A percentile compares a stretch with the other conserved stretches of the same genome.
Evolutionary conservation across 2,329 filamentous ascomycete species (phyloP).

Genomic region (Sarocladiaceae sp.): DNA sequence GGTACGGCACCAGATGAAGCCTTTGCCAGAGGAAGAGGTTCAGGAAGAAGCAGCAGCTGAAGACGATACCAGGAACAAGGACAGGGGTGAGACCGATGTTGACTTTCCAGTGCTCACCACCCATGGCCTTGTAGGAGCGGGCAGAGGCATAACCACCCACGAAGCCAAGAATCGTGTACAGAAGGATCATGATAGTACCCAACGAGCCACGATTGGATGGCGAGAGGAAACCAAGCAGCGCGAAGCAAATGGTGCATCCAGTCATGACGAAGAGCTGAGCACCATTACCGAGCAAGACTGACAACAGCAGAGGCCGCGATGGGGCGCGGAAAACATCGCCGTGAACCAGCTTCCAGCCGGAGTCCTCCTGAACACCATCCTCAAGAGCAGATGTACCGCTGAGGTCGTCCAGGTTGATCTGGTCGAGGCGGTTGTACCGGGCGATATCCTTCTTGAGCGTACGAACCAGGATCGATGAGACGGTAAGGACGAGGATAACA

Average conservation of each 20-base stretch:
- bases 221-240: conserved; percentile 88
- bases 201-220: conserved; percentile 93
- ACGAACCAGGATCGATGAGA: conserved; percentile 85
- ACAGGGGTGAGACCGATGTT: conserved; percentile 87
- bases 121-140: conserved; percentile 90
- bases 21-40: conserved; percentile 95
- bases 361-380: conserved; percentile 94
- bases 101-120: conserved; percentile 89
- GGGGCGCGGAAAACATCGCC: conserved; percentile 95
- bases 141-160: conserved; percentile 88
- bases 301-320: conserved; percentile 75
- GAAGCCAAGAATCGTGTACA: conserved; percentile 90
- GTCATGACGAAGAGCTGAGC: conserved; percentile 98
- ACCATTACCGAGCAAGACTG: conserved; percentile 86
- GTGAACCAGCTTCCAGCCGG: conserved; percentile 97
- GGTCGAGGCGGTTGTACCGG: conserved; percentile 90
- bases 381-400: conserved; percentile 75
- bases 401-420: conserved; percentile 85
- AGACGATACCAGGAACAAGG: conserved; percentile 82
- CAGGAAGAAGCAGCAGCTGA: conserved; percentile 83
- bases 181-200: conserved; percentile 85
- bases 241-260: conserved; percentile 88
- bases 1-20: conserved; percentile 90
- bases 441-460: conserved; percentile 94
- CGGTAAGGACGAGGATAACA: conserved; percentile 83